Evolutionary conservation across 176 grass and related monocot species (phyloP).

Genomic region (Oryza officinalis): DNA sequence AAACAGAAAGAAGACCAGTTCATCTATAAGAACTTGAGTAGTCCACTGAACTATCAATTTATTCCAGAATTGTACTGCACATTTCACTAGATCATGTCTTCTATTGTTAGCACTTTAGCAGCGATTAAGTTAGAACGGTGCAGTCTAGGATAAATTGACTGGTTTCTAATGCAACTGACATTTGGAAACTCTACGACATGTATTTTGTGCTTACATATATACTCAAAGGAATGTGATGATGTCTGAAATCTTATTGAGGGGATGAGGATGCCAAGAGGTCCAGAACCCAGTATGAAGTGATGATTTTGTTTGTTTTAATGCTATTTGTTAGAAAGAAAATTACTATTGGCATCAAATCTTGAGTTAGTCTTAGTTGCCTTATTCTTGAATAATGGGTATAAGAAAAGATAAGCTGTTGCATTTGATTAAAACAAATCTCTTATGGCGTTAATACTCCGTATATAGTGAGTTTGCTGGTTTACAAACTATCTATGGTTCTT

Average conservation of each 20-base stretch:
- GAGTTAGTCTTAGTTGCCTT: neutral
- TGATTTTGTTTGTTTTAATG: neutral
- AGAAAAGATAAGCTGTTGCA: neutral
- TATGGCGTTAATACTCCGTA: neutral
- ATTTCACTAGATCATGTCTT: neutral
- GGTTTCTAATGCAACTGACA: neutral
- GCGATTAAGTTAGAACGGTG: neutral
- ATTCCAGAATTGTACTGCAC: neutral
- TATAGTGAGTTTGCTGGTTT: neutral
- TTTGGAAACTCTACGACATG: neutral
- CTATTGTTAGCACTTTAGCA: neutral
- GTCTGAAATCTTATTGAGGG: neutral
- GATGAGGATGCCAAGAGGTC: neutral
- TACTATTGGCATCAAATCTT: neutral
- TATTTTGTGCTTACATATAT: slow-evolving; percentile 1
- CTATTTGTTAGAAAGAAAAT: neutral
- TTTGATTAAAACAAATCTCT: neutral
- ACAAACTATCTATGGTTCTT: neutral
- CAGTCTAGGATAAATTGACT: slow-evolving; percentile 1
- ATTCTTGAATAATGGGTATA: neutral
- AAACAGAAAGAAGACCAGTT: neutral
- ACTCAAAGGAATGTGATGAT: neutral
- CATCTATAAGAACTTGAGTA: neutral
- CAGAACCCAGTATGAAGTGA: neutral
- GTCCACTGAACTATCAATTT: neutral